These are phyloP conservation scores for Pseudozyma sp. DNA, from an alignment of 1,284 basidiomycete species.

Conservation along the genomic window DNA sequence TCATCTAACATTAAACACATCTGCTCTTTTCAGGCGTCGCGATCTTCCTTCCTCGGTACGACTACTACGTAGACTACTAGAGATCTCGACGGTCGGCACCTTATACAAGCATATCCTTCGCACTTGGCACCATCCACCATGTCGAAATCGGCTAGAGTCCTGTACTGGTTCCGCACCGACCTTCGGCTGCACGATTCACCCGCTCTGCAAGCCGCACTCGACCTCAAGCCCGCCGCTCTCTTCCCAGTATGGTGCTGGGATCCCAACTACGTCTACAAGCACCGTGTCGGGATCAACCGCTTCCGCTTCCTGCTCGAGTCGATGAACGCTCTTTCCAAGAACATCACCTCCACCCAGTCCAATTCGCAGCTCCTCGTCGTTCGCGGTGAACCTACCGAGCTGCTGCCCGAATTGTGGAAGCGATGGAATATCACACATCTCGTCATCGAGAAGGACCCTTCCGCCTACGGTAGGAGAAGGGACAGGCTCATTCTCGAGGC, in stretches of 20 bases:
- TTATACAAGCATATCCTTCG: not conserved
- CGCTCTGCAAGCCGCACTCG: slow-evolving; percentile 70
- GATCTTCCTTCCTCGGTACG: no score
- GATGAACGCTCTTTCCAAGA: slow-evolving; percentile 70
- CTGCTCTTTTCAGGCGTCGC: no score
- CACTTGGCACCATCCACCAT: slow-evolving; percentile 7
- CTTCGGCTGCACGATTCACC: slow-evolving; percentile 73
- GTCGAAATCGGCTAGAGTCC: slow-evolving; percentile 62
- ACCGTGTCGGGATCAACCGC: slow-evolving; percentile 72
- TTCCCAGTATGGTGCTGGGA: slow-evolving; percentile 71
- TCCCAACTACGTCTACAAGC: slow-evolving; percentile 70
- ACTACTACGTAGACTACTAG: no score
- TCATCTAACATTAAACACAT: no score
- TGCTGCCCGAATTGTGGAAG: slow-evolving; percentile 71
- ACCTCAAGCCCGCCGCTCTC: slow-evolving; percentile 69
- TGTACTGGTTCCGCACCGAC: slow-evolving; percentile 73
- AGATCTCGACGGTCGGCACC: no score
- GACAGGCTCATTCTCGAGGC: slow-evolving; percentile 39
- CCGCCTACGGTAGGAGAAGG: slow-evolving; percentile 46
- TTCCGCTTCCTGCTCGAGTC: slow-evolving; percentile 71
- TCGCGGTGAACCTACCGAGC: slow-evolving; percentile 71
- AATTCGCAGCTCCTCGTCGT: slow-evolving; percentile 71
- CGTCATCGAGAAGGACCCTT: slow-evolving; percentile 67
- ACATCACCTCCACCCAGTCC: slow-evolving; percentile 69
- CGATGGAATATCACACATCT: slow-evolving; percentile 72